Evolutionary conservation across 345 rosid genomes (phyloP).

Genomic region (Mangifera indica): DNA sequence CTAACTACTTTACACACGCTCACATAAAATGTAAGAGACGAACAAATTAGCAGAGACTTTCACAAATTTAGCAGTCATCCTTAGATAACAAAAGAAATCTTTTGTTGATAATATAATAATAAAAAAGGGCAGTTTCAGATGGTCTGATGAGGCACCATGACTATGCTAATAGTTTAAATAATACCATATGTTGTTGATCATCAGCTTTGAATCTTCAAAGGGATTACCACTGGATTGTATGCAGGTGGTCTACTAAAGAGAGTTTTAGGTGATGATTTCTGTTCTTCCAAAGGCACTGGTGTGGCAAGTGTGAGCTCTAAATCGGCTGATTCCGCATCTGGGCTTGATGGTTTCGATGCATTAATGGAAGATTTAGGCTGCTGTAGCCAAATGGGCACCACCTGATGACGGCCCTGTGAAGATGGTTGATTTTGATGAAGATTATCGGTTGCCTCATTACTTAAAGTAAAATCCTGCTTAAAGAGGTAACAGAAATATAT

Average conservation of each 20-base stretch:
- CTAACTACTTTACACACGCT: not conserved
- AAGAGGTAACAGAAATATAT: not conserved
- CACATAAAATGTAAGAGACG: not conserved
- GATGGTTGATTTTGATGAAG: not conserved
- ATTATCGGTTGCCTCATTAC: constrained; percentile 4
- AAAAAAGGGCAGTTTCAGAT: not conserved
- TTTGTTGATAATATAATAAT: not conserved
- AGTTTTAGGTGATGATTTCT: constrained; percentile 26
- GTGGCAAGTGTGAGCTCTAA: constrained; percentile 56
- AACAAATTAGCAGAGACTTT: not conserved
- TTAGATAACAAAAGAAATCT: not conserved
- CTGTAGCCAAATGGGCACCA: constrained; percentile 6
- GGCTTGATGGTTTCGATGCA: constrained; percentile 14
- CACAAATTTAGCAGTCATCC: not conserved
- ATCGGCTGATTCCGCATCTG: constrained; percentile 15
- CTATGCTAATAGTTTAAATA: not conserved
- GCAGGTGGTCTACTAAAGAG: constrained; percentile 35
- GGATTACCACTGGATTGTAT: not conserved
- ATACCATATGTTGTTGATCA: constrained; percentile 4
- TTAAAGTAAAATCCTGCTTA: not conserved
- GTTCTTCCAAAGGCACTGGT: constrained; percentile 33
- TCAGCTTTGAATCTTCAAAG: not conserved
- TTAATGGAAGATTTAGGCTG: constrained; percentile 19
- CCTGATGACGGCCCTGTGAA: not conserved
- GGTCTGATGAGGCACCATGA: not conserved